Evolutionary conservation across 2,329 filamentous ascomycete genomes (phyloP), one percentile per base, ranked within the genome.

Genomic region (Colletotrichum navitas): DNA sequence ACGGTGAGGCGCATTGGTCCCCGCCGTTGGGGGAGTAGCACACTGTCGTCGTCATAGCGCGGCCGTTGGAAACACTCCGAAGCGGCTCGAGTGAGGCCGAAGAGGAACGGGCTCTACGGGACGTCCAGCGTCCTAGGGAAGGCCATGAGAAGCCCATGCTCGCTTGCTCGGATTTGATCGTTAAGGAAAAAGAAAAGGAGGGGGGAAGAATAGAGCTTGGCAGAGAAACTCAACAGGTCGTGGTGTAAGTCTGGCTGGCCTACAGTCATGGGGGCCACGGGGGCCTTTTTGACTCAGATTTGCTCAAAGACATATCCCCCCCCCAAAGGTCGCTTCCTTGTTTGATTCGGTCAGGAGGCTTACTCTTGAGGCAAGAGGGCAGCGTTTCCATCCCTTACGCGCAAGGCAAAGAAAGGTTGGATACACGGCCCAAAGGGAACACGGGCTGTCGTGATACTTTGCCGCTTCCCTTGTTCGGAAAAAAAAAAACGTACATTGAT

Each of bases 91-190:
- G 49, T 5, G 52, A 54, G 26, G n/a, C 8, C 29, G n/a, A 12
- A n/a, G 32, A 34, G n/a, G 63, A 4, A 5, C 26, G 58, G 32
- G 41, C 14, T 51, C 54, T 36, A 34, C 45, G 41, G 41, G 43
- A 49, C 36, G 34, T 51, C 63, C 55, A 60, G 41, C 63, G 52
- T 24, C 54, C 52, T 8, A 66, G 18, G 18, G 36, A 61, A 10
- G 39, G 47, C 63, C 63, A 66, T 1, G 21, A 36, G 24, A 66
- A 43, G 1, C 41, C 52, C 63, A 66, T 63, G 29, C 8, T 63
- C 55, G 24, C 26, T 45, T 12, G 24, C 1, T 49, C 4, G 21
- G 8, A 10, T 10, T 26, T 10, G 1, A 14, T 59, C 21, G n/a
- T 6, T 36, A 12, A 29, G 10, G n/a, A n/a, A 11, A 24, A 11